Evolutionary conservation across 306 rosid genomes (phyloP).

Genomic region (Prunus mume): DNA sequence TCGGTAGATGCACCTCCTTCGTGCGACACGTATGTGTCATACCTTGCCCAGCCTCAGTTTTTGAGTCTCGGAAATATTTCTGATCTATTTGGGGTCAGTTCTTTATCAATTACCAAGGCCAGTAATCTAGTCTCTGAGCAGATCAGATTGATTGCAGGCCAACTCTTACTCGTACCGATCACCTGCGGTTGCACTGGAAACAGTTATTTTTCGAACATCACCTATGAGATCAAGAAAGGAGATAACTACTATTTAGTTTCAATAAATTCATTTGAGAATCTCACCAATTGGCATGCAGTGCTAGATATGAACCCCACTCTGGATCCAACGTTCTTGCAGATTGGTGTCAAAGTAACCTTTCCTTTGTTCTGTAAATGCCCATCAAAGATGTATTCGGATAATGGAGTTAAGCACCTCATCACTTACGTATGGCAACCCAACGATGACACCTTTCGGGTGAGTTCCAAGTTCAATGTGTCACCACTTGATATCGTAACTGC

Average conservation of each 20-base stretch:
- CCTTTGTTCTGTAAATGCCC: slow-evolving; percentile 79
- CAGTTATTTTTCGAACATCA: slow-evolving; percentile 52
- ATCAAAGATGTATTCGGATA: slow-evolving; percentile 36
- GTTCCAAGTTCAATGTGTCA: slow-evolving; percentile 50
- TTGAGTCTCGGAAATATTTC: slow-evolving; percentile 48
- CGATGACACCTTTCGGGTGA: slow-evolving; percentile 44
- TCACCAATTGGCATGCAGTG: slow-evolving; percentile 45
- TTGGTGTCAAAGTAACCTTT: slow-evolving; percentile 39
- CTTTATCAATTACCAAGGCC: slow-evolving; percentile 54
- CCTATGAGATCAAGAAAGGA: slow-evolving; percentile 40
- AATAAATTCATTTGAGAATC: slow-evolving; percentile 42
- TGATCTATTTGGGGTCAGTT: slow-evolving; percentile 51
- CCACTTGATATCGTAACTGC: slow-evolving; percentile 30
- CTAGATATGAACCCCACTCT: slow-evolving; percentile 39
- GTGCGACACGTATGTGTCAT: slow-evolving; percentile 65
- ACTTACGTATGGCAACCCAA: slow-evolving; percentile 64
- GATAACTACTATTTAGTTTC: slow-evolving; percentile 51
- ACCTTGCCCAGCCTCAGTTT: slow-evolving; percentile 44
- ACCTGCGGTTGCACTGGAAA: slow-evolving; percentile 58
- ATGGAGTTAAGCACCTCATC: slow-evolving; percentile 41
- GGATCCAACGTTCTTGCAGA: slow-evolving; percentile 33
- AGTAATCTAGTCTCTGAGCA: slow-evolving; percentile 41
- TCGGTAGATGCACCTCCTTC: slow-evolving; percentile 40
- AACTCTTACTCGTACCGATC: slow-evolving; percentile 62
- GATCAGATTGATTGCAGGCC: slow-evolving; percentile 33